Conservation (phyloP, 306 rosid genomes). For the Acacia acuminata region DNA sequence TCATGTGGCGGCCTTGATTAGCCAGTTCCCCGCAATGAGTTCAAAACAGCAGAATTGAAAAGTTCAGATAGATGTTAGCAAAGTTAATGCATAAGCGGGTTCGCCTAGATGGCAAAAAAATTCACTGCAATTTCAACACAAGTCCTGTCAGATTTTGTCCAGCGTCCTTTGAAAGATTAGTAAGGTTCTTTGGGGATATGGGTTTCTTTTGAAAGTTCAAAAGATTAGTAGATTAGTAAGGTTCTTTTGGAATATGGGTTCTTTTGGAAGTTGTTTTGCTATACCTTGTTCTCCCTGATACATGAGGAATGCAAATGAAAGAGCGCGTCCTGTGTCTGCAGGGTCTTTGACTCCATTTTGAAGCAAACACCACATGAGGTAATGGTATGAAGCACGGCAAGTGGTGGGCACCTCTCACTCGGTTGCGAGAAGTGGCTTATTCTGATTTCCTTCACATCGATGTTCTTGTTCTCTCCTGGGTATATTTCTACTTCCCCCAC, state of each 20-base stretch:
- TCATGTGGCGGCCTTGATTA: constrained; percentile 15
- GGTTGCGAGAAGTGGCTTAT: constrained; percentile 83
- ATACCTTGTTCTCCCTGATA: constrained; percentile 98
- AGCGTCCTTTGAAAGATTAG: constrained; percentile 40
- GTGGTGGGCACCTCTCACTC: constrained; percentile 99
- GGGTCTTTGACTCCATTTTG: constrained; percentile 98
- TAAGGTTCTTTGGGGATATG: constrained; percentile 13
- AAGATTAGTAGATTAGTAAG: constrained; percentile 14
- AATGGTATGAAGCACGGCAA: constrained; percentile 95
- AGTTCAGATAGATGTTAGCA: constrained; percentile 41
- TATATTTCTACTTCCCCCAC: constrained; percentile 91
- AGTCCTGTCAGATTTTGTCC: constrained; percentile 51
- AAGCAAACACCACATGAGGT: constrained; percentile 84
- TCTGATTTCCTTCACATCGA: constrained; percentile 88
- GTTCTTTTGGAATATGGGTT: constrained; percentile 16
- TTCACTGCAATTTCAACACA: constrained; percentile 26
- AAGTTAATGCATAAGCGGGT: constrained; percentile 37
- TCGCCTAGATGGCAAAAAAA: constrained; percentile 28
- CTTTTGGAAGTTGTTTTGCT: constrained; percentile 33
- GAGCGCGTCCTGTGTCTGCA: constrained; percentile 72
- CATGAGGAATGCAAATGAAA: constrained; percentile 95
- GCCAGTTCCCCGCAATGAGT: constrained; percentile 31
- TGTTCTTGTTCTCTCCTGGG: constrained; percentile 66
- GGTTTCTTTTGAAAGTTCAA: constrained; percentile 9
- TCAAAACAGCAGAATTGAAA: constrained; percentile 30